A percentile compares a stretch with the other conserved stretches of the same genome.
Evolutionary conservation across 2,329 filamentous ascomycete species (phyloP).

Genomic region (Bipolaris cookei): DNA sequence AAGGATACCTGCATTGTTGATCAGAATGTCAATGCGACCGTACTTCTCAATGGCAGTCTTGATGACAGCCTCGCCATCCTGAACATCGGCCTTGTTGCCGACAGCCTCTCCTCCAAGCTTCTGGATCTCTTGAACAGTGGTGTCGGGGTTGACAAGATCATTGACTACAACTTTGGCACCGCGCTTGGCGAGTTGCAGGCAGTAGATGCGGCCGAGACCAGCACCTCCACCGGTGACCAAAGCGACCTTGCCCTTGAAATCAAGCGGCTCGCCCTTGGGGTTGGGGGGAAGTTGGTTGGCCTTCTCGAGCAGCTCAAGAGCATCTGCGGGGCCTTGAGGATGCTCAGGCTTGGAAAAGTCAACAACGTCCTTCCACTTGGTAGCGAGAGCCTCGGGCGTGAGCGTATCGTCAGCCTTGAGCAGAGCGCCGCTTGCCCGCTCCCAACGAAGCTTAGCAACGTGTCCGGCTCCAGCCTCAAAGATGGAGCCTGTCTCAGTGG

Average conservation of each 20-base stretch:
- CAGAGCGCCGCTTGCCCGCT: constrained; percentile 86
- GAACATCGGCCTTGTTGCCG: constrained; percentile 90
- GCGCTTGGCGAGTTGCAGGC: constrained; percentile 82
- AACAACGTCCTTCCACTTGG: constrained; percentile 86
- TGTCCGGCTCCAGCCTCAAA: constrained; percentile 95
- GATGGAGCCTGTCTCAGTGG: constrained; percentile 86
- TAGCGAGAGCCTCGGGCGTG: constrained; percentile 84
- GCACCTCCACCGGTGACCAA: constrained; percentile 48
- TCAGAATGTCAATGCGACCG: constrained; percentile 89
- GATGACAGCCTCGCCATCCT: constrained; percentile 89
- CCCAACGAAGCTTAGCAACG: constrained; percentile 92
- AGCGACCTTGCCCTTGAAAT: constrained; percentile 49
- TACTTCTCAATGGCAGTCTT: constrained; percentile 93
- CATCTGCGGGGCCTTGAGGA: constrained; percentile 84
- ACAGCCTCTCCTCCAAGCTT: constrained; percentile 87
- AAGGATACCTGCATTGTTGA: constrained; percentile 98
- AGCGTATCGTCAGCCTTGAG: constrained; percentile 87
- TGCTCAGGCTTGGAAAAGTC: constrained; percentile 87
- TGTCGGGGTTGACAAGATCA: constrained; percentile 90
- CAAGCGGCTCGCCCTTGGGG: constrained; percentile 40
- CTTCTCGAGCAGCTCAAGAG: constrained; percentile 69
- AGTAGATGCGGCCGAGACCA: constrained; percentile 86
- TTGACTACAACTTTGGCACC: constrained; percentile 92
- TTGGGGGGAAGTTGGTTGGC: constrained; percentile 40
- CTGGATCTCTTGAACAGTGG: constrained; percentile 90